These are phyloP conservation scores for Colletotrichum plurivorum DNA, from an alignment of 2,329 filamentous ascomycete species.

Conservation along the genomic window DNA sequence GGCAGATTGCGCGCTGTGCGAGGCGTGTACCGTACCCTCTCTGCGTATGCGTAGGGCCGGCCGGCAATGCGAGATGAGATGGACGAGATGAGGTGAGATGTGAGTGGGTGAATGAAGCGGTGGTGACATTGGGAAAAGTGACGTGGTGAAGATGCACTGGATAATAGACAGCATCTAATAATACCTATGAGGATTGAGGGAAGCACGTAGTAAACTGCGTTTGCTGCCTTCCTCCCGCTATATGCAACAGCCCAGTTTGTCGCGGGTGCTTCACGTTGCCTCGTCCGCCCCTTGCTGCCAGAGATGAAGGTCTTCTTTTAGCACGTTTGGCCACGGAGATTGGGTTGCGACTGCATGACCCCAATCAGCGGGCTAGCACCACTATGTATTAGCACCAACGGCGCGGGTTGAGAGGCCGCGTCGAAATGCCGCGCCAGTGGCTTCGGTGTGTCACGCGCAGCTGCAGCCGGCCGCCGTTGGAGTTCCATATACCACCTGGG, in stretches of 20 bases:
- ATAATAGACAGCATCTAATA: not conserved
- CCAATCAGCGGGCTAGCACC: slow-evolving; percentile 30
- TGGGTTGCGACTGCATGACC: slow-evolving; percentile 8
- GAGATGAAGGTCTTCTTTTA: slow-evolving; percentile 4
- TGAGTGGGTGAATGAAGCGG: not conserved
- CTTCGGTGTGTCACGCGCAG: slow-evolving; percentile 32
- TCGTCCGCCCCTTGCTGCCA: slow-evolving; percentile 13
- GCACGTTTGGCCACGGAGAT: slow-evolving; percentile 17
- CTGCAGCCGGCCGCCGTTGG: slow-evolving; percentile 29
- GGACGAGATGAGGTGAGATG: slow-evolving; percentile 15
- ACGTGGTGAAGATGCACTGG: not conserved
- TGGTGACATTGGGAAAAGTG: not conserved
- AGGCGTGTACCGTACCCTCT: too few species aligned
- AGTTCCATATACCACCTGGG: not conserved
- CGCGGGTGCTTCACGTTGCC: slow-evolving; percentile 22
- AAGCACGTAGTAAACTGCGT: too few species aligned
- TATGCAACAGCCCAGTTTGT: too few species aligned
- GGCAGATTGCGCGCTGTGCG: slow-evolving; percentile 19
- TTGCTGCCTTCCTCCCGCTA: too few species aligned
- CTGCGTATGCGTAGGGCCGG: slow-evolving; percentile 16
- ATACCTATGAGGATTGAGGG: too few species aligned
- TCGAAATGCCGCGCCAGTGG: slow-evolving; percentile 34
- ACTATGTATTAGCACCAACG: slow-evolving; percentile 3
- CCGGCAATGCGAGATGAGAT: slow-evolving; percentile 26
- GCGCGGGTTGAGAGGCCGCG: not conserved